phyloP scores from a whole-genome alignment of 1,284 basidiomycete genomes.

The Ceratobasidium sp. region DNA sequence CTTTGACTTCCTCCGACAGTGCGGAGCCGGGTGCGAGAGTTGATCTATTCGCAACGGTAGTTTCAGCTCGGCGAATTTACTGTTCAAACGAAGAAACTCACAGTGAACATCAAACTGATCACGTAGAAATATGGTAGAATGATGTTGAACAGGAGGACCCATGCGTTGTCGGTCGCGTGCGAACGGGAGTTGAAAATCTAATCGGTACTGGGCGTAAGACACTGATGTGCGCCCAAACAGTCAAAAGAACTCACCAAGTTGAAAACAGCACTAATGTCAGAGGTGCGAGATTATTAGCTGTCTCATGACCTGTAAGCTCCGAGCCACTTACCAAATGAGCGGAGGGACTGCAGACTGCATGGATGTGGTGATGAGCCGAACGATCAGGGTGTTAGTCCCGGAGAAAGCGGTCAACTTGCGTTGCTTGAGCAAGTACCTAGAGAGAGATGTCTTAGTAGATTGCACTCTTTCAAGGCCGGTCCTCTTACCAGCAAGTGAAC shows the following conservation, averaged over 20 bases:
- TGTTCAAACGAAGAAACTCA: background rate
- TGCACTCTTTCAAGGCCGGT: background rate
- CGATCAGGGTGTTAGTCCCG: constrained; percentile 24
- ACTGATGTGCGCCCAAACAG: background rate
- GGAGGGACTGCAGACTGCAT: constrained; percentile 40
- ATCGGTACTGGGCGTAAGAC: background rate
- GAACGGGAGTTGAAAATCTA: constrained; percentile 32
- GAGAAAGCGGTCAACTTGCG: background rate
- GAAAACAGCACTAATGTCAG: constrained; percentile 11
- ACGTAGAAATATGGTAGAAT: constrained; percentile 38
- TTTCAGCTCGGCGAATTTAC: background rate
- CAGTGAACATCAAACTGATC: constrained; percentile 30
- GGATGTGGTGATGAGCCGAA: constrained; percentile 17
- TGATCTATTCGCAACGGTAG: constrained; percentile 15
- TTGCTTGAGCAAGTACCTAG: constrained; percentile 31
- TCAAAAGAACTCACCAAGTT: constrained; percentile 7
- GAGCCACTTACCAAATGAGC: constrained; percentile 16
- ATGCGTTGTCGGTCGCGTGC: background rate
- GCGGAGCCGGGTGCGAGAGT: constrained; percentile 13
- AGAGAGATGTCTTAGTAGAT: background rate
- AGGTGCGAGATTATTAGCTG: no score
- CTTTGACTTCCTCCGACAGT: constrained; percentile 11
- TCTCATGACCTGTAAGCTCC: background rate
- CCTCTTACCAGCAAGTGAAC: constrained; percentile 30
- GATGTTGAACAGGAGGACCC: constrained; percentile 27